Conservation (phyloP, 2,329 filamentous ascomycete genomes). For the Neofusicoccum sp. region DNA sequence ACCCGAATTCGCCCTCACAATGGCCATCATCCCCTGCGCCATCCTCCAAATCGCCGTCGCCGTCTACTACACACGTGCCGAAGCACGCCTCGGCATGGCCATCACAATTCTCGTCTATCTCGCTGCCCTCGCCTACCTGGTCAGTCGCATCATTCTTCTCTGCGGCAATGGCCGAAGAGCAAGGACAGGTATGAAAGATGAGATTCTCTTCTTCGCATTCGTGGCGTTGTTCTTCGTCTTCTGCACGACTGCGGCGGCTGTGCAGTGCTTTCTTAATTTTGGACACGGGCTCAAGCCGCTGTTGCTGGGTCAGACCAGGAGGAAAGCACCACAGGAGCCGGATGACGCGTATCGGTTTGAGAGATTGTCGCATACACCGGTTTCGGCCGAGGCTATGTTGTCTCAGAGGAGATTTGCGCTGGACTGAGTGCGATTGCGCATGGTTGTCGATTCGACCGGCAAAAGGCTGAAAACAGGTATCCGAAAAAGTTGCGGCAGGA, state of each 20-base stretch:
- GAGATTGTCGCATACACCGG: constrained; percentile 1
- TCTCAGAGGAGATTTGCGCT: no score
- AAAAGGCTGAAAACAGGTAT: no score
- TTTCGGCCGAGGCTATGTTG: no score
- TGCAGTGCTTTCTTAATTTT: constrained; percentile 26
- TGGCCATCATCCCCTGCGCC: constrained; percentile 26
- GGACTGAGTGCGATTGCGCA: no score
- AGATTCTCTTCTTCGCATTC: constrained; percentile 26
- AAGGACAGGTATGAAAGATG: constrained; percentile 24
- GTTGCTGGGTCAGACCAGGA: constrained; percentile 15
- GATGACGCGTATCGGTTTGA: constrained; percentile 7
- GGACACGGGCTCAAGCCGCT: constrained; percentile 26
- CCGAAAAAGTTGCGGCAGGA: no score
- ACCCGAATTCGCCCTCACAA: constrained; percentile 27
- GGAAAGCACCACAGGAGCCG: neutral
- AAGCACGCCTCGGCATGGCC: constrained; percentile 20
- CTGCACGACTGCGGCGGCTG: constrained; percentile 10
- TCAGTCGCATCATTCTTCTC: constrained; percentile 25
- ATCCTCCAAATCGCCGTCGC: constrained; percentile 20
- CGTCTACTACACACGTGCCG: constrained; percentile 22
- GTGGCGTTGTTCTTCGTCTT: constrained; percentile 19
- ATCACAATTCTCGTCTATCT: constrained; percentile 22
- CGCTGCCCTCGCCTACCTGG: constrained; percentile 25
- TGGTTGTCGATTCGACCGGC: no score
- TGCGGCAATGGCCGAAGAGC: constrained; percentile 18